phyloP scores from a whole-genome alignment of 208 protist species.

The Phytomonas francai region DNA sequence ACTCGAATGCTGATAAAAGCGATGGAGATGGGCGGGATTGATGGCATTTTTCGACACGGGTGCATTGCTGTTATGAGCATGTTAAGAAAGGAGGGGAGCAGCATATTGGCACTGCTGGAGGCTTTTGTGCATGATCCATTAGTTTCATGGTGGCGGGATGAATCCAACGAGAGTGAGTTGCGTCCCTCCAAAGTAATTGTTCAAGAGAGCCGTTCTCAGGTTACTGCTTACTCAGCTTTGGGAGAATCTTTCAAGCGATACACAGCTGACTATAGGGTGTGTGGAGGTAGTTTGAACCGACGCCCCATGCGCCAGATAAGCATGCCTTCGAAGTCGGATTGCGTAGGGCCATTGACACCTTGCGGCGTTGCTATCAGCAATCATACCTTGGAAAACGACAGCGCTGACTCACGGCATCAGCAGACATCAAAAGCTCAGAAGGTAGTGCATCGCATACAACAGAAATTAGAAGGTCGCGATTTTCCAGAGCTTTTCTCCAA shows the following conservation, averaged over 20 bases:
- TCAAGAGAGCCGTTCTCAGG: conserved; percentile 8
- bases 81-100: conserved; percentile 97
- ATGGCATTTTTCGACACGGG: conserved; percentile 97
- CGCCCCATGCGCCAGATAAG: background rate
- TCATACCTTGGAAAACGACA: background rate
- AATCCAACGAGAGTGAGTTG: conserved; percentile 16
- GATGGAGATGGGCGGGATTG: conserved; percentile 99
- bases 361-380: conserved; percentile 66
- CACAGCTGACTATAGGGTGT: background rate
- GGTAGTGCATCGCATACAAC: conserved; percentile 95
- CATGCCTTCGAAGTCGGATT: background rate
- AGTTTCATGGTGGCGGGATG: conserved; percentile 97
- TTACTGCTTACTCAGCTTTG: conserved; percentile 27
- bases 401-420: conserved; percentile 16
- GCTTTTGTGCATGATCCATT: conserved; percentile 99
- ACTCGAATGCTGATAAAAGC: conserved; percentile 99
- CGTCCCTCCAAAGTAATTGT: background rate
- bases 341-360: conserved; percentile 87
- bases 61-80: conserved; percentile 98
- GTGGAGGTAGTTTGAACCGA: background rate
- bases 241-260: conserved; percentile 26
- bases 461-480: conserved; percentile 97
- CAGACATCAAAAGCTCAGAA: conserved; percentile 92
- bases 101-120: conserved; percentile 98
- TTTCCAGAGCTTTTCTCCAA: conserved; percentile 49